Percentiles rank a stretch among this genome's conserved stretches.
These are phyloP conservation scores for Rhizopus sp. DNA, from an alignment of 371 early-diverging fungal species.

Conservation along the genomic window DNA sequence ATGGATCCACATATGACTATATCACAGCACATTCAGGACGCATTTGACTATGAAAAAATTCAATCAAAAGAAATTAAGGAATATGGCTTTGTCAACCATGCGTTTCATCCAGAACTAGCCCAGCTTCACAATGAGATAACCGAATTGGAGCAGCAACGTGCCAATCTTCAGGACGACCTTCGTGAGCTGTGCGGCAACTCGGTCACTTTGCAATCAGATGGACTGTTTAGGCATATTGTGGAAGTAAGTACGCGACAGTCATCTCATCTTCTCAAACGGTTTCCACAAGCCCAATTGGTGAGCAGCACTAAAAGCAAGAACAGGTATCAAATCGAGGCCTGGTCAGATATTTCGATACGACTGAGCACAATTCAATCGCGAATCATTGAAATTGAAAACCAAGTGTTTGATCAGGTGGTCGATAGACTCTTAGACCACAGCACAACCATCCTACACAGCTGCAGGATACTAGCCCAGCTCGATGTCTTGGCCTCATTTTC, in stretches of 20 bases:
- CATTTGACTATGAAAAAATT: constrained; percentile 44
- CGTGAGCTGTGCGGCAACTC: constrained; percentile 40
- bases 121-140: constrained; percentile 31
- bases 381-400: constrained; percentile 52
- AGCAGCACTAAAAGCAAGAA: constrained; percentile 47
- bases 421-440: constrained; percentile 46
- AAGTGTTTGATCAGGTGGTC: constrained; percentile 46
- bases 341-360: constrained; percentile 52
- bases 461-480: constrained; percentile 64
- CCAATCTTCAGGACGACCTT: constrained; percentile 29
- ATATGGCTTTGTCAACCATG: constrained; percentile 53
- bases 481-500: constrained; percentile 72
- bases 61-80: constrained; percentile 37
- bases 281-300: constrained; percentile 27
- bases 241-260: constrained; percentile 49
- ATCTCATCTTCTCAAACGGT: constrained; percentile 20
- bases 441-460: constrained; percentile 50
- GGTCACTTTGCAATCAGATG: constrained; percentile 31
- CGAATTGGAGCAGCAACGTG: constrained; percentile 23
- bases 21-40: constrained; percentile 35
- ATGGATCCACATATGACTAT: constrained; percentile 37
- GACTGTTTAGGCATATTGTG: constrained; percentile 53
- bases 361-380: constrained; percentile 48
- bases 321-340: constrained; percentile 53
- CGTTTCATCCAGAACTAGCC: constrained; percentile 25